Conservation (phyloP, 805 yeast species). For the Candida quercuum region DNA sequence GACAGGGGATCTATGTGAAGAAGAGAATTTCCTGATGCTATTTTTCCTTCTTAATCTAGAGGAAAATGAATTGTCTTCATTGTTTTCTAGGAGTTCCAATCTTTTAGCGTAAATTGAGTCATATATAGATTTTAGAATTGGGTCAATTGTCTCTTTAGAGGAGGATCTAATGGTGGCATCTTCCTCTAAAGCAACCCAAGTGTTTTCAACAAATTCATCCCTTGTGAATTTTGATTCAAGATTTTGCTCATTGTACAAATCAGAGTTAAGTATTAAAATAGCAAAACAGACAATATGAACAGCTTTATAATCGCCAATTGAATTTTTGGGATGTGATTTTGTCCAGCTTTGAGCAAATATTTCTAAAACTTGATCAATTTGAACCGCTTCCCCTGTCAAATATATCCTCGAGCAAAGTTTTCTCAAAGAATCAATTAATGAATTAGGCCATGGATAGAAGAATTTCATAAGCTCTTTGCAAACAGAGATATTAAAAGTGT, state of each 20-base stretch:
- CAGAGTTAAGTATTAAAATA: slow-evolving; percentile 69
- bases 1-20: slow-evolving; percentile 3
- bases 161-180: slow-evolving; percentile 6
- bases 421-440: slow-evolving; percentile 52
- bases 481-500: slow-evolving; percentile 21
- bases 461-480: slow-evolving; percentile 32
- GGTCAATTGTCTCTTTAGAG: slow-evolving; percentile 6
- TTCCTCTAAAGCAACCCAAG: slow-evolving; percentile 39
- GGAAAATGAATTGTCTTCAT: background rate
- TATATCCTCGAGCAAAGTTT: slow-evolving; percentile 60
- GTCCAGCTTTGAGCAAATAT: slow-evolving; percentile 64
- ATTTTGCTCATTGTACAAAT: slow-evolving; percentile 52
- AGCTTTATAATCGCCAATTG: slow-evolving; percentile 47
- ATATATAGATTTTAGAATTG: slow-evolving; percentile 26
- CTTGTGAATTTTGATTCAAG: slow-evolving; percentile 33
- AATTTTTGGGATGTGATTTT: slow-evolving; percentile 39
- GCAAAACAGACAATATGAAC: slow-evolving; percentile 72
- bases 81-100: slow-evolving; percentile 11
- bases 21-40: slow-evolving; percentile 8
- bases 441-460: slow-evolving; percentile 40
- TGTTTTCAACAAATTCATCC: slow-evolving; percentile 43
- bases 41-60: slow-evolving; percentile 4
- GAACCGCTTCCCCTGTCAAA: slow-evolving; percentile 78
- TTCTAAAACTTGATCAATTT: slow-evolving; percentile 68
- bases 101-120: slow-evolving; percentile 28